Evolutionary conservation across 1,284 basidiomycete species (phyloP).

Genomic region (Psilocybe mexicana): DNA sequence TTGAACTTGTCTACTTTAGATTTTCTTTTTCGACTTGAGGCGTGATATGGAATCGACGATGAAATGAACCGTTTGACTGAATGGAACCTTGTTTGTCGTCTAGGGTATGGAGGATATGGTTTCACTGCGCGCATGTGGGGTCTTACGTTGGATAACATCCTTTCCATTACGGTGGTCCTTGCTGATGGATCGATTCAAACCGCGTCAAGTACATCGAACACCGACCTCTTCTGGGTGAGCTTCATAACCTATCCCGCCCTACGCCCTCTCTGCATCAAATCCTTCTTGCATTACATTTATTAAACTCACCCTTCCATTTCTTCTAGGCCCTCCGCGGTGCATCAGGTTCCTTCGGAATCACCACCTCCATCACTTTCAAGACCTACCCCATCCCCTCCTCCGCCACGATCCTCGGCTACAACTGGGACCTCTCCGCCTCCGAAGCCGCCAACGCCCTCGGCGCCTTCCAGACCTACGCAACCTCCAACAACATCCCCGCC

Average conservation of each 20-base stretch:
- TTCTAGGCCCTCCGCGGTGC: slow-evolving; percentile 44
- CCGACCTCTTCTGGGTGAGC: slow-evolving; percentile 47
- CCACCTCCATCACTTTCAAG: slow-evolving; percentile 40
- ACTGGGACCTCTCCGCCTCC: slow-evolving; percentile 34
- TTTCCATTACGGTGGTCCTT: slow-evolving; percentile 40
- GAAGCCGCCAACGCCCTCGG: slow-evolving; percentile 32
- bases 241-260: background rate
- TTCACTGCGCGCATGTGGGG: slow-evolving; percentile 43
- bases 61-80: background rate
- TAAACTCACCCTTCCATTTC: background rate
- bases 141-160: slow-evolving; percentile 43
- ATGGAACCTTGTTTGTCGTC: background rate
- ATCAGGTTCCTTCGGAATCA: slow-evolving; percentile 45
- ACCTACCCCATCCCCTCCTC: slow-evolving; percentile 40
- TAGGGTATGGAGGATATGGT: slow-evolving; percentile 43
- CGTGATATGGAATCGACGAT: no score
- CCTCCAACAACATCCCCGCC: slow-evolving; percentile 30
- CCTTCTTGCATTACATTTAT: background rate
- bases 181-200: slow-evolving; percentile 43
- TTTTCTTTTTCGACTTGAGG: background rate
- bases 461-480: slow-evolving; percentile 37
- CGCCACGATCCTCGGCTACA: slow-evolving; percentile 35
- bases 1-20: background rate
- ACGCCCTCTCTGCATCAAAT: background rate
- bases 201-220: slow-evolving; percentile 33